Percentiles rank a stretch among this genome's conserved stretches.
These are phyloP conservation scores for Populus euphratica DNA, from an alignment of 345 rosid genomes.

Conservation along the genomic window DNA sequence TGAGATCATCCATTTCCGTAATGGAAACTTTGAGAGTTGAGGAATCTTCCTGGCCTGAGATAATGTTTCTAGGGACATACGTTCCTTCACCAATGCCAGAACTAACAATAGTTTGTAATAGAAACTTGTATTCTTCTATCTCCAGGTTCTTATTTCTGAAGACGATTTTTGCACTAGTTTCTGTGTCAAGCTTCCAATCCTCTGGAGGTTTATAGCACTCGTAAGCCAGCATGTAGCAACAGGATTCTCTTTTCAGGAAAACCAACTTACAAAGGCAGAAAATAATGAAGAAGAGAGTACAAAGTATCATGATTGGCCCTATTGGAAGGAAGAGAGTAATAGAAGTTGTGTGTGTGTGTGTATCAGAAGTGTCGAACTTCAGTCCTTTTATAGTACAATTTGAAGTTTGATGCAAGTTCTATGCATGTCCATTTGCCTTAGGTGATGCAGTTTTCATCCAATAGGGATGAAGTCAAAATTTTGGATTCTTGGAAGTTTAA, in stretches of 20 bases:
- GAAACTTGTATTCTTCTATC: constrained; percentile 60
- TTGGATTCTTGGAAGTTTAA: not conserved
- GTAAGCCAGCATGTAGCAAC: constrained; percentile 64
- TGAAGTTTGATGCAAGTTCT: not conserved
- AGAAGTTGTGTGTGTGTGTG: not conserved
- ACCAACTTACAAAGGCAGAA: constrained; percentile 29
- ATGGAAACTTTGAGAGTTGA: constrained; percentile 39
- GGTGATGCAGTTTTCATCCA: not conserved
- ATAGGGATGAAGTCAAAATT: not conserved
- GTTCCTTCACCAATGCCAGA: constrained; percentile 77
- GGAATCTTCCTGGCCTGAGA: constrained; percentile 49
- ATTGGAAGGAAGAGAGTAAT: constrained; percentile 3
- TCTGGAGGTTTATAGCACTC: constrained; percentile 55
- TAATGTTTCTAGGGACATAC: constrained; percentile 51
- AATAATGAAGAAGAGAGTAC: constrained; percentile 22
- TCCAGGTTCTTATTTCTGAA: constrained; percentile 52
- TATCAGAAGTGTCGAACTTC: not conserved
- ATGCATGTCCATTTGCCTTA: not conserved
- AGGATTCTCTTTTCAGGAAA: constrained; percentile 29
- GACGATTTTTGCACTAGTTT: constrained; percentile 38
- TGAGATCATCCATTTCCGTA: constrained; percentile 54
- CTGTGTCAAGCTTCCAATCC: constrained; percentile 52
- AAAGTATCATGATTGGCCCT: constrained; percentile 36
- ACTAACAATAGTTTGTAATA: constrained; percentile 49
- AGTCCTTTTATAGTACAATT: not conserved